phyloP scores from a whole-genome alignment of 768 basidiomycete species.

The Psilocybe cyanescens region DNA sequence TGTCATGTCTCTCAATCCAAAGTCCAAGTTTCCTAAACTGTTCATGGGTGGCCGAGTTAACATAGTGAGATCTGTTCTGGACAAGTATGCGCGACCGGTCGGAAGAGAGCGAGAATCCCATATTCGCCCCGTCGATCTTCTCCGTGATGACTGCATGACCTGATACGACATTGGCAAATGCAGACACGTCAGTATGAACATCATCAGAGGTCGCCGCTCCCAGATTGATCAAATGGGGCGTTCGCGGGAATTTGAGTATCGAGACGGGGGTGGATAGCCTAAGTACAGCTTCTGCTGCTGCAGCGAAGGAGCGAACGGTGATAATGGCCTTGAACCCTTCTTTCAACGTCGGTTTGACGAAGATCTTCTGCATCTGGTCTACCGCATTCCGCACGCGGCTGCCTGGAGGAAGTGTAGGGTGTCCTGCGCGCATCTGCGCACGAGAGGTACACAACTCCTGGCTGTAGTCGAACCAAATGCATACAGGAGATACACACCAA shows the following conservation, averaged over 20 bases:
- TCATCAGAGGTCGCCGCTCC: slow-evolving; percentile 63
- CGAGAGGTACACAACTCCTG: slow-evolving; percentile 51
- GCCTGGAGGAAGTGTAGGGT: slow-evolving; percentile 62
- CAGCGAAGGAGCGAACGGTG: slow-evolving; percentile 51
- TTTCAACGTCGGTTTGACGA: slow-evolving; percentile 45
- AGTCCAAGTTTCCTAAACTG: slow-evolving; percentile 62
- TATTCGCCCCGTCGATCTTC: slow-evolving; percentile 70
- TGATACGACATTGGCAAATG: slow-evolving; percentile 11
- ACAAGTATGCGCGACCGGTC: slow-evolving; percentile 49
- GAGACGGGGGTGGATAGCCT: slow-evolving; percentile 44
- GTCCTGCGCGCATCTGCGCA: slow-evolving; percentile 59
- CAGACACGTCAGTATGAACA: slow-evolving; percentile 34
- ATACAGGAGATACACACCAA: slow-evolving; percentile 49
- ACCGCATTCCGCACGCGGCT: slow-evolving; percentile 57
- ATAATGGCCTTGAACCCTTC: slow-evolving; percentile 60
- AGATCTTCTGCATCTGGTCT: slow-evolving; percentile 51
- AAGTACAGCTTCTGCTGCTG: slow-evolving; percentile 49
- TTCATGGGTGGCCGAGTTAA: slow-evolving; percentile 56
- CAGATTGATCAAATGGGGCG: slow-evolving; percentile 59
- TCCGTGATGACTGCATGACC: slow-evolving; percentile 57
- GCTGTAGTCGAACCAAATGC: slow-evolving; percentile 60
- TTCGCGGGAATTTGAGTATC: slow-evolving; percentile 64
- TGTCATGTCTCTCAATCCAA: slow-evolving; percentile 56
- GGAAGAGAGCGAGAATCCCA: slow-evolving; percentile 62
- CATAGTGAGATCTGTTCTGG: slow-evolving; percentile 67